Evolutionary conservation across 2,329 filamentous ascomycete genomes (phyloP), one percentile per base, ranked within the genome.

Genomic region (Capronia coronata): DNA sequence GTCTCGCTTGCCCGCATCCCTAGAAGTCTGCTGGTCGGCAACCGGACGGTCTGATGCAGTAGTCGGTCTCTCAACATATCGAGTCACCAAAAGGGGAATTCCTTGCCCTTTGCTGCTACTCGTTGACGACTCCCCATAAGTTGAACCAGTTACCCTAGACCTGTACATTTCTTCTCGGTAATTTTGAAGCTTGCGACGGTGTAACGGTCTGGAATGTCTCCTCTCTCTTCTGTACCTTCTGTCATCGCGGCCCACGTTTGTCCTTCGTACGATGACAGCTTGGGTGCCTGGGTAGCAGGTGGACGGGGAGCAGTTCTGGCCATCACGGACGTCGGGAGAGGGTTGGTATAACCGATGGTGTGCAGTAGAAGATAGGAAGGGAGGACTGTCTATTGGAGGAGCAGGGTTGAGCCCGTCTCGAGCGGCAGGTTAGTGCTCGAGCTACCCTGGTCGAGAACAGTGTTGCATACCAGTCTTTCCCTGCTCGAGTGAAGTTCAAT

Each of bases 401-500:
- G 25, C 35, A 14, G 2, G 29, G 32, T 41, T 46, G 29, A 49
- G 45, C 34, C 18, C 39, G 45, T 46, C 21, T 46, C 23, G 39
- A 49, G 34, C 13, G 46, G 25, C 16, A 30, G 41, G 34, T 46
- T 56, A 53, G 53, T 53, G 50, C 46, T 42, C 32, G 41, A 52
- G 49, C 49, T 44, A 51, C 38, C 35, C 48, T 50, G 21, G 51
- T 4, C 21, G 43, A 18, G 32, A 35, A 40, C 43, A 51, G 14
- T 29, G 14, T 43, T 41, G 37, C 19, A 30, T 30, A 37, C 29
- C 32, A n/a, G 39, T 43, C 25, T 25, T 54, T 43, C 43, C 46
- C 39, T 48, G 44, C 30, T 45, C 23, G 14, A 40, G 37, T 53
- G 50, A 56, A 39, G 51, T 56, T 49, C 47, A 54, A 56, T 56